Evolutionary conservation across 306 rosid species (phyloP).

Genomic region (Vigna reflexopilosa): DNA sequence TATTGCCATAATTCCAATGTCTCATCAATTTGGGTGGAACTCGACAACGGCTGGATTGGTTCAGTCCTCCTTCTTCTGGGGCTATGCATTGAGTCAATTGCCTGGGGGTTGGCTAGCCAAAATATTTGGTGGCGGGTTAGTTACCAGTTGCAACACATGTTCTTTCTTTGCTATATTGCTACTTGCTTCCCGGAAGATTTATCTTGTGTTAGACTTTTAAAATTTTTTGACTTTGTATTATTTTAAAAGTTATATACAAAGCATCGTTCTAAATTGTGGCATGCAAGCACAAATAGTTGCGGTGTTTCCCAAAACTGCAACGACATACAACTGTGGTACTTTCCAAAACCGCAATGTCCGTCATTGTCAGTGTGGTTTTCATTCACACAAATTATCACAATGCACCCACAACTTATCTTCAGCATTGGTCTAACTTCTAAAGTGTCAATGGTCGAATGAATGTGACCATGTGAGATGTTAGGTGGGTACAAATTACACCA

Average conservation of each 20-base stretch:
- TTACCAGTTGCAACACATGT: slow-evolving; percentile 27
- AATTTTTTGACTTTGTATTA: neutral
- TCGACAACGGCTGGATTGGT: slow-evolving; percentile 94
- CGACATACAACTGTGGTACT: too few relatives aligned
- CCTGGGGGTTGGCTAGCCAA: slow-evolving; percentile 99
- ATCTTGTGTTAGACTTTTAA: neutral
- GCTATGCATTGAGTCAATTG: slow-evolving; percentile 94
- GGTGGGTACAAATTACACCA: too few relatives aligned
- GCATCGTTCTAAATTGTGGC: too few relatives aligned
- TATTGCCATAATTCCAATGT: slow-evolving; percentile 92
- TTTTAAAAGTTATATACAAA: neutral
- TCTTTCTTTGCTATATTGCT: neutral
- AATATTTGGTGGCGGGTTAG: slow-evolving; percentile 96
- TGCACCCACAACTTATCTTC: too few relatives aligned
- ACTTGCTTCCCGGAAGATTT: neutral
- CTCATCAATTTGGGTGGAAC: slow-evolving; percentile 97
- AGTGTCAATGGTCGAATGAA: too few relatives aligned
- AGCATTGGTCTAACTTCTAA: too few relatives aligned
- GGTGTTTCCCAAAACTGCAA: too few relatives aligned
- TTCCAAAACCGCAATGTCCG: too few relatives aligned
- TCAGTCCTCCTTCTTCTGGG: slow-evolving; percentile 99
- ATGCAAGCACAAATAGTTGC: too few relatives aligned
- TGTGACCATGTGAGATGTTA: too few relatives aligned
- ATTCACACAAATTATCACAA: too few relatives aligned
- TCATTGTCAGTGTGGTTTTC: too few relatives aligned